Evolutionary conservation across 176 grass and related monocot genomes (phyloP).

Genomic region (Lolium perenne): DNA sequence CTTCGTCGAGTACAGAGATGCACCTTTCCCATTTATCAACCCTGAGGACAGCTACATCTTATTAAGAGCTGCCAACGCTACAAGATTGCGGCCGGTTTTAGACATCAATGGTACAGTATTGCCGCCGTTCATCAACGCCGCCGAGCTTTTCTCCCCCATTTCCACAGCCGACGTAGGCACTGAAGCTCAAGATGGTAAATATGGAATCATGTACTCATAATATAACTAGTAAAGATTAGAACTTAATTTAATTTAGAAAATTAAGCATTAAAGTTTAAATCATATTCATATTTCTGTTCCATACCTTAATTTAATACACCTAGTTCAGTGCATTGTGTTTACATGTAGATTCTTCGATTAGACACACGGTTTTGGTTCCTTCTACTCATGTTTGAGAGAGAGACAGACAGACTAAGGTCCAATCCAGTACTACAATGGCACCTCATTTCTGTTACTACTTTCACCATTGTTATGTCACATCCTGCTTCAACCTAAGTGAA

Average conservation of each 20-base stretch:
- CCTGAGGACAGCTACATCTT: conserved; percentile 30
- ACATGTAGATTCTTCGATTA: neutral
- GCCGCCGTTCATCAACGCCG: conserved; percentile 59
- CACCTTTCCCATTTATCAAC: neutral
- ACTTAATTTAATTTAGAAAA: neutral
- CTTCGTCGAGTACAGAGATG: neutral
- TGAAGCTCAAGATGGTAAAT: conserved; percentile 51
- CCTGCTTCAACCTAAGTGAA: too few species aligned
- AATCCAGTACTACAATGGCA: too few species aligned
- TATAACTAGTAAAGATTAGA: neutral
- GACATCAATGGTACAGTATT: conserved; percentile 33
- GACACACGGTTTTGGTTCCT: neutral
- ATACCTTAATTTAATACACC: neutral
- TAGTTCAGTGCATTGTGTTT: neutral
- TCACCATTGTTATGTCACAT: too few species aligned
- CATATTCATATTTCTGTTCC: neutral
- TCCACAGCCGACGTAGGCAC: conserved; percentile 22
- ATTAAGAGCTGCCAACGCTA: neutral
- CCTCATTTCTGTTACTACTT: too few species aligned
- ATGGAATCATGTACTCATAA: neutral
- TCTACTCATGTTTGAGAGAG: neutral
- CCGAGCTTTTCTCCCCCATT: conserved; percentile 47
- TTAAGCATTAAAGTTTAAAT: neutral
- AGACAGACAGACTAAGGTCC: neutral
- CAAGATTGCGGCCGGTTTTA: neutral